A percentile compares a stretch with the other conserved stretches of the same genome.
These are phyloP conservation scores for Prinsepia uniflora DNA, from an alignment of 306 rosid species.

Conservation along the genomic window DNA sequence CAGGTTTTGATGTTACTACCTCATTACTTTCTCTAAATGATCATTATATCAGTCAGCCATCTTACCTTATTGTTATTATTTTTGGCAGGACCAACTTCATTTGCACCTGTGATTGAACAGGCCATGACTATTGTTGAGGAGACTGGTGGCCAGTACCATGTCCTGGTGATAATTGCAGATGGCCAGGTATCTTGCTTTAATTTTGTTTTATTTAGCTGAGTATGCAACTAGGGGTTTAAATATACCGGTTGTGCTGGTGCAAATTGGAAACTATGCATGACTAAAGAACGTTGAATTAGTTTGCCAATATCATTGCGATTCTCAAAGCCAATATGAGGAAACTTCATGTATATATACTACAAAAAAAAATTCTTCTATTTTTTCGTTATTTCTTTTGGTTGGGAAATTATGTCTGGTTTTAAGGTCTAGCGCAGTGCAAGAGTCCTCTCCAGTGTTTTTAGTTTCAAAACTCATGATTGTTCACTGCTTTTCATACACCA, in stretches of 20 bases:
- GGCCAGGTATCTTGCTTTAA: constrained; percentile 69
- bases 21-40: constrained; percentile 3
- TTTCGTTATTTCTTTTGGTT: background rate
- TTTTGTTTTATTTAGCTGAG: constrained; percentile 9
- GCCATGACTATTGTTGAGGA: constrained; percentile 92
- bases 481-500: background rate
- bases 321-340: background rate
- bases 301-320: background rate
- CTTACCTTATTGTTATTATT: constrained; percentile 6
- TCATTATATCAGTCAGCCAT: constrained; percentile 3
- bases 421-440: background rate
- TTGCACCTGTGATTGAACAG: constrained; percentile 90
- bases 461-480: background rate
- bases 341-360: background rate
- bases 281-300: background rate
- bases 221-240: background rate
- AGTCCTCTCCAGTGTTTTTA: background rate
- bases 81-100: constrained; percentile 86
- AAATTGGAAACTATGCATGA: background rate
- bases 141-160: constrained; percentile 85
- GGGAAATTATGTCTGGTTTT: background rate
- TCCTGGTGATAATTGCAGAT: constrained; percentile 68
- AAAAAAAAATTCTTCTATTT: background rate
- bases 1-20: constrained; percentile 51
- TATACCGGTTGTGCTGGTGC: background rate